These are phyloP conservation scores for Scutellaria barbata DNA, from an alignment of 257 asterid genomes.

Conservation along the genomic window DNA sequence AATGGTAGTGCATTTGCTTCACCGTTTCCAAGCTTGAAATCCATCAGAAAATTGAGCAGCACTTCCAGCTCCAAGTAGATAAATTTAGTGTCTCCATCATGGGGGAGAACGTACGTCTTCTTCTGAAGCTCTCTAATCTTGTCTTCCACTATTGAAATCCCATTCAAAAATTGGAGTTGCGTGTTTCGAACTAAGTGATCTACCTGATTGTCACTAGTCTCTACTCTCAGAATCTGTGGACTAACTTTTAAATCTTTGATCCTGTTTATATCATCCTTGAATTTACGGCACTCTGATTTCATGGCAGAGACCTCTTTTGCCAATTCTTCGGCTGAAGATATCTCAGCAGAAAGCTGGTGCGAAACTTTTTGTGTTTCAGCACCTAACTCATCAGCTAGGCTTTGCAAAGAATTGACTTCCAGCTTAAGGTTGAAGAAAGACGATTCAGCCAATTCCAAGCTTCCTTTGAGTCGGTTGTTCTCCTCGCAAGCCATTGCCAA, in stretches of 20 bases:
- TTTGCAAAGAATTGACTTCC: slow-evolving; percentile 79
- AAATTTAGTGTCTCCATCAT: slow-evolving; percentile 58
- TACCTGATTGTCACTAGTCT: slow-evolving; percentile 41
- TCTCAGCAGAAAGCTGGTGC: slow-evolving; percentile 60
- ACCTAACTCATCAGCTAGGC: slow-evolving; percentile 72
- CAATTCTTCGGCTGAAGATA: slow-evolving; percentile 64
- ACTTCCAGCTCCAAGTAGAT: slow-evolving; percentile 71
- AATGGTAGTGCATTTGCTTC: slow-evolving; percentile 44
- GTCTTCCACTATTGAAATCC: slow-evolving; percentile 61
- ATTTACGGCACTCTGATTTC: slow-evolving; percentile 68
- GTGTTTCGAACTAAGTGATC: slow-evolving; percentile 46
- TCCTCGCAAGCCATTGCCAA: slow-evolving; percentile 69
- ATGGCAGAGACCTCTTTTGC: slow-evolving; percentile 65
- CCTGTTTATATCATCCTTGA: slow-evolving; percentile 66
- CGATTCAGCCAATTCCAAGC: slow-evolving; percentile 81
- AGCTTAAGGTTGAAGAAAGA: slow-evolving; percentile 74
- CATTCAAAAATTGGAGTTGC: slow-evolving; percentile 56
- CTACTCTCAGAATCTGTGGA: slow-evolving; percentile 45
- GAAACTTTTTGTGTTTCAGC: slow-evolving; percentile 65
- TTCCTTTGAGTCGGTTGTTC: slow-evolving; percentile 69
- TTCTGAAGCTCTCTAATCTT: slow-evolving; percentile 68
- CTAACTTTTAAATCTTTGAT: slow-evolving; percentile 53
- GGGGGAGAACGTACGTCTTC: slow-evolving; percentile 49
- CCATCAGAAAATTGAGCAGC: slow-evolving; percentile 56
- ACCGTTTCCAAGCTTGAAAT: slow-evolving; percentile 59